Evolutionary conservation across 305 asterid genomes (phyloP), one percentile per base, ranked within the genome.

Genomic region (Withania somnifera): DNA sequence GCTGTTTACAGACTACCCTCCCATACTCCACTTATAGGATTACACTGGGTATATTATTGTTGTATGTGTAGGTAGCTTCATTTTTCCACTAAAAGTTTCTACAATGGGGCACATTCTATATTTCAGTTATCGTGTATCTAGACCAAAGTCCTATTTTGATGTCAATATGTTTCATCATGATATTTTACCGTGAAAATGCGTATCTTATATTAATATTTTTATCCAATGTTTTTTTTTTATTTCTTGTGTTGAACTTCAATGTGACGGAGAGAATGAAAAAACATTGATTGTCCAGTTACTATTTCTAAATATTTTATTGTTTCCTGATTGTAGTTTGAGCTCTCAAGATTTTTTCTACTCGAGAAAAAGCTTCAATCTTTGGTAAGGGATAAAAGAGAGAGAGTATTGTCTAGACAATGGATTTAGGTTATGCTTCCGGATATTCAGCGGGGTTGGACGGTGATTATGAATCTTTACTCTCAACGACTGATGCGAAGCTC

Each of bases 401-500:
- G 30, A 36, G 77, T 36, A 67, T 10, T 6, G 30, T 28, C 5
- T 67, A n/a, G 77, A 19, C 77, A 67, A 93, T 93, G 97, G 92
- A 88, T 67, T 88, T 89, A 24, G 90, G 93, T 53, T 83, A 82
- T 17, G 92, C 90, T 79, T 90, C 86, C 36, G 86, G 91, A 11
- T 63, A 66, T 26, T 61, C 71, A 8, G 84, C 66, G 22, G 20
- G 56, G 36, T 34, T 52, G 83, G 88, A 91, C 17, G 93, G 89
- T 40, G 97, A 92, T 22, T 91, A 91, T 75, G 96, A 92, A 89
- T 87, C 96, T 34, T 75, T 92, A 86, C 82, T 91, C 82, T 86
- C 91, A 67, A 92, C 94, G 9, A 94, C 97, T 1, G 97, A 94
- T 51, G 88, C 93, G 5, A 94, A 93, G 88, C 91, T 91, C 71